Conservation (phyloP, 2,329 filamentous ascomycete species). For the Trichoderma koningiopsis region DNA sequence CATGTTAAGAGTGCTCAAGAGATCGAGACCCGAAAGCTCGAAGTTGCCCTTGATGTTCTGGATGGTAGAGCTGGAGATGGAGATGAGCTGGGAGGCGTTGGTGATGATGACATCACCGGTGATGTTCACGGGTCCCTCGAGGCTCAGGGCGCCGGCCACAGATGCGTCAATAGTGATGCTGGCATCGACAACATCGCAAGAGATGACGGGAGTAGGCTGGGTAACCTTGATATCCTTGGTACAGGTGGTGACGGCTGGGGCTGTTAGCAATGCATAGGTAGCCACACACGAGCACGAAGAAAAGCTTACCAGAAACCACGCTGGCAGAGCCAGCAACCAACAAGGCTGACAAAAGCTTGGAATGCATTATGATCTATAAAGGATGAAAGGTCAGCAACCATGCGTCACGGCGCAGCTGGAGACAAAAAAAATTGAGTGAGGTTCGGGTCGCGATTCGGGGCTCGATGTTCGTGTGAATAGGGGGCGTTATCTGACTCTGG, state of each 20-base stretch:
- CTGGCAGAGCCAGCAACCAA: slow-evolving; percentile 45
- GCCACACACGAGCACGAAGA: neutral
- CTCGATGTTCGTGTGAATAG: neutral
- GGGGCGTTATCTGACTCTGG: slow-evolving; percentile 28
- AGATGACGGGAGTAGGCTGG: slow-evolving; percentile 61
- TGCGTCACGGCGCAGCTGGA: neutral
- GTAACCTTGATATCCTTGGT: slow-evolving; percentile 63
- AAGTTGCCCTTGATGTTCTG: slow-evolving; percentile 69
- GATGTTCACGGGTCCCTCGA: slow-evolving; percentile 63
- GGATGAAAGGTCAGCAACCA: slow-evolving; percentile 13
- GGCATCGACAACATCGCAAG: slow-evolving; percentile 71
- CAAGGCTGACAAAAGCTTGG: slow-evolving; percentile 49
- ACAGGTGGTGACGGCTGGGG: slow-evolving; percentile 33
- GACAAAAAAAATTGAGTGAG: neutral
- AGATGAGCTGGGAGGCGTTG: slow-evolving; percentile 60
- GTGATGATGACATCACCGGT: slow-evolving; percentile 63
- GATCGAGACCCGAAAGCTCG: slow-evolving; percentile 66
- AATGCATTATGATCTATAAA: slow-evolving; percentile 49
- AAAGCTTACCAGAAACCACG: slow-evolving; percentile 47
- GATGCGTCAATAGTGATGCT: slow-evolving; percentile 64
- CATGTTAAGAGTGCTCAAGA: slow-evolving; percentile 70
- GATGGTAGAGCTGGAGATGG: slow-evolving; percentile 63
- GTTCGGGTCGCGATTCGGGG: slow-evolving; percentile 1
- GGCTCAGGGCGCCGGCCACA: slow-evolving; percentile 58
- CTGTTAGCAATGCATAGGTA: neutral